Base-by-base conservation (phyloP, 805 yeast species). In the Ogataea sp. region DNA sequence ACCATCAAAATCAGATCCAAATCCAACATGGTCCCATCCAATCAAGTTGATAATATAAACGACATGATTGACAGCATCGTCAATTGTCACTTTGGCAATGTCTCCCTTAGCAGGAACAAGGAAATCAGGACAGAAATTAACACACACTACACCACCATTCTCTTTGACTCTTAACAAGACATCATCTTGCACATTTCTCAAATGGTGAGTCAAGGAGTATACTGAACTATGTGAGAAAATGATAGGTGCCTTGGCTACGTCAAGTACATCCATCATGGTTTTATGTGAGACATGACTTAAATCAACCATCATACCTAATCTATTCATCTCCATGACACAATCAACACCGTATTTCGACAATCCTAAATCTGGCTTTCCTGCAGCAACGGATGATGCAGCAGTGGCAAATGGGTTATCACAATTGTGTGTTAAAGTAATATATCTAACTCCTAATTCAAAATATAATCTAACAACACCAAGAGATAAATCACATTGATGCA, bases 371-470 rank as follows among this genome's bases (percentile, higher is more conserved):
- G 59, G 61, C 32, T 56, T 56, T 2, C 75, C 75, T 20, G 60
- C 71, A 15, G 65, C 42, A 6, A 63, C 60, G 0, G 73, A 64
- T 7, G 69, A 59, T 6, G 75, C 75, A 15, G 77, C 73, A 9
- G 75, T 71, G 2, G 77, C 75, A 51, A 70, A 72, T 2, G 77
- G 75, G 43, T 71, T 71, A 46, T 71, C 75, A 51, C 77, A 70
- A 48, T 71, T 71, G 42, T 71, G 77, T 1, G 76, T 71, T 41
- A 72, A 48, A 0, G 78, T 72, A 36, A 70, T 67, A 49, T 72
- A 72, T 25, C 77, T 49, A 10, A 71, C 72, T 13, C 78, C 77
- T 24, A 71, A 44, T 7, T 67, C 71, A 46, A 50, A 64, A 46
- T 65, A 72, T 48, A 59, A 64, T 45, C 78, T 59, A 25, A 71